Conservation (phyloP, 331 rosid species). For the Arachis monticola region DNA sequence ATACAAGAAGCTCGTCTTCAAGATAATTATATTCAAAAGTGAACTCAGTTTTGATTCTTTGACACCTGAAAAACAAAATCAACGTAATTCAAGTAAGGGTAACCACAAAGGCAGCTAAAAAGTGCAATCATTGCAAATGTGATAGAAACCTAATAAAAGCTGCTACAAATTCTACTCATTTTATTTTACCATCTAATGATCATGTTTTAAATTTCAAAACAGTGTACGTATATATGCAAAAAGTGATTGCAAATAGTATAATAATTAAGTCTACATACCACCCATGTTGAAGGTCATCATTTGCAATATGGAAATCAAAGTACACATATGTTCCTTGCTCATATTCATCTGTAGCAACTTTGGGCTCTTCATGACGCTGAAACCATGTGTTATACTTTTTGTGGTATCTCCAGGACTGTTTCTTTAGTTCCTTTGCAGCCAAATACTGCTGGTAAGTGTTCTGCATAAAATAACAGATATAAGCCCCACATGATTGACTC, state of each 20-base stretch:
- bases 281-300: conserved; percentile 89
- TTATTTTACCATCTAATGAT: neutral
- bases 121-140: neutral
- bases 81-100: neutral
- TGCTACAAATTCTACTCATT: neutral
- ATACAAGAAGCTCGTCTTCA: conserved; percentile 87
- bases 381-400: conserved; percentile 94
- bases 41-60: conserved; percentile 89
- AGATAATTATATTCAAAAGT: conserved; percentile 92
- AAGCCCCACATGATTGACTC: conserved; percentile 32
- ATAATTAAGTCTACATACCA: conserved; percentile 60
- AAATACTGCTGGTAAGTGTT: conserved; percentile 92
- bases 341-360: conserved; percentile 95
- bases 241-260: conserved; percentile 18
- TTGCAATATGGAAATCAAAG: conserved; percentile 91
- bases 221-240: neutral
- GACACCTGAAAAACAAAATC: conserved; percentile 70
- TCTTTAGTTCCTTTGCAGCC: conserved; percentile 99
- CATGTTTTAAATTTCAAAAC: neutral
- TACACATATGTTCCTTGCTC: conserved; percentile 96
- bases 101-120: neutral
- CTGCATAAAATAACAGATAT: conserved; percentile 49
- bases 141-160: neutral
- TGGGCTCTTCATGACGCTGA: conserved; percentile 97
- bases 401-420: conserved; percentile 99